These are phyloP conservation scores for Aspergillus fructus DNA, from an alignment of 2,329 filamentous ascomycete species.

Conservation along the genomic window DNA sequence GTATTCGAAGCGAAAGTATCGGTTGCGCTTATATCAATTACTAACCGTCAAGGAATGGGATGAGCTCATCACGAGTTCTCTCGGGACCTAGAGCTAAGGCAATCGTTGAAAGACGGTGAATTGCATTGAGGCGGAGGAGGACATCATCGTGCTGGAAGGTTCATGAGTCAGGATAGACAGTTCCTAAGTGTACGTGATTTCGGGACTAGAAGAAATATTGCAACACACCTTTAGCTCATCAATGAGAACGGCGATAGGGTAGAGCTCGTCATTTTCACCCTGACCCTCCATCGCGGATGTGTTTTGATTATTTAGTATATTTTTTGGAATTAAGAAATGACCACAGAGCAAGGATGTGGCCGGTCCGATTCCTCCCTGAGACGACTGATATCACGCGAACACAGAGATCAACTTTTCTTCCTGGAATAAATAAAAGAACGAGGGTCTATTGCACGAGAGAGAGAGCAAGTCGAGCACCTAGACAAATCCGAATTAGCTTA, in stretches of 20 bases:
- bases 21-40: constrained; percentile 25
- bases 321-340: constrained; percentile 22
- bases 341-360: constrained; percentile 27
- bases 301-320: constrained; percentile 17
- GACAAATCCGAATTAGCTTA: constrained; percentile 16
- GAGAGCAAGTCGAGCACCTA: constrained; percentile 16
- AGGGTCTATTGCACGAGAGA: constrained; percentile 19
- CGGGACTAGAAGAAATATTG: constrained; percentile 19
- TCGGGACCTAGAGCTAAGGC: constrained; percentile 93
- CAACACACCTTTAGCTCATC: constrained; percentile 85
- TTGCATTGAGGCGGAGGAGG: constrained; percentile 94
- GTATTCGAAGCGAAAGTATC: background rate
- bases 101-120: constrained; percentile 96
- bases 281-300: constrained; percentile 78
- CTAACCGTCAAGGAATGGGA: constrained; percentile 97
- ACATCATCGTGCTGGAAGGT: constrained; percentile 88
- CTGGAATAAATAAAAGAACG: constrained; percentile 15
- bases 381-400: constrained; percentile 29
- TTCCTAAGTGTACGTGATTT: constrained; percentile 16
- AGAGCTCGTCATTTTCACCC: constrained; percentile 96
- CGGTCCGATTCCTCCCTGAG: constrained; percentile 34
- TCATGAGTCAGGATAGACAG: constrained; percentile 14
- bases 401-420: constrained; percentile 18
- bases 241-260: constrained; percentile 98
- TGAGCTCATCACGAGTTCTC: constrained; percentile 95